Percentiles rank a stretch among this genome's conserved stretches.
These are phyloP conservation scores for Aspergillus egyptiacus DNA, from an alignment of 495 filamentous ascomycete species.

Conservation along the genomic window DNA sequence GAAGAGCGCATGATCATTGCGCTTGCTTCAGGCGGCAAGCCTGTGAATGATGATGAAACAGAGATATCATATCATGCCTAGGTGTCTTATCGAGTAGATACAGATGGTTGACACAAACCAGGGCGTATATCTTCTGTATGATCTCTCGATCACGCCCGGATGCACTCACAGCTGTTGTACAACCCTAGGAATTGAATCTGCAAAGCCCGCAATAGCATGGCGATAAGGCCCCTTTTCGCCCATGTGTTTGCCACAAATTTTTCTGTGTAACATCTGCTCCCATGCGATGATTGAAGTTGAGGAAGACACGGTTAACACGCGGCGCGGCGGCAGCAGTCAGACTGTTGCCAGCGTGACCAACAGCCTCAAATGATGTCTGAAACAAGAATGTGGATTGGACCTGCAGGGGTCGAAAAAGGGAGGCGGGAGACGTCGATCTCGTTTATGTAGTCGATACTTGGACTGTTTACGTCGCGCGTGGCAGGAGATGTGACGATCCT, in stretches of 20 bases:
- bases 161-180: neutral
- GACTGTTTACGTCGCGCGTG: constrained; percentile 16
- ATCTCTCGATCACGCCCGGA: no score
- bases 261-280: constrained; percentile 4
- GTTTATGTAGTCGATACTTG: no score
- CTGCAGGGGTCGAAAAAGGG: constrained; percentile 1
- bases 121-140: no score
- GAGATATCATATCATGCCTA: no score
- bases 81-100: no score
- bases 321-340: neutral
- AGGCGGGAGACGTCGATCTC: constrained; percentile 15
- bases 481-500: constrained; percentile 14
- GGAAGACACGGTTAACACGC: no score
- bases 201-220: neutral
- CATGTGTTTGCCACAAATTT: constrained; percentile 7
- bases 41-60: no score
- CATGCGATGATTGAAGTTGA: no score
- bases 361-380: no score
- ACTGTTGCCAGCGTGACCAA: no score
- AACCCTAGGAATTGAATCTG: neutral
- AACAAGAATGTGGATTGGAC: constrained; percentile 6
- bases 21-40: neutral
- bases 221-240: no score
- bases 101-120: no score
- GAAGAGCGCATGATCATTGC: neutral